Base-by-base conservation (phyloP, 768 basidiomycete genomes). In the Pisolithus albus region DNA sequence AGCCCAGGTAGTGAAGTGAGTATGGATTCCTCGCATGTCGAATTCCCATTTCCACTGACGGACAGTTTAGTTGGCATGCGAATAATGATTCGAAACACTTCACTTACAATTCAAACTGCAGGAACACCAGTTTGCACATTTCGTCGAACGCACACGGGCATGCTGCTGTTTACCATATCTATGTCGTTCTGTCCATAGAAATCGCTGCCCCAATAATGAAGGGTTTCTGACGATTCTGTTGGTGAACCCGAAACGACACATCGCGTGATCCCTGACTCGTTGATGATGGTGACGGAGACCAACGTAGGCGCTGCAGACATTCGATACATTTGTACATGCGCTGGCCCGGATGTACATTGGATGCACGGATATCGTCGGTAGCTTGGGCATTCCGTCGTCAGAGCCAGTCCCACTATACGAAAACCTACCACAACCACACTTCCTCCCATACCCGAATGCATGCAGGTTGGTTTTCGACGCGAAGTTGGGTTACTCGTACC, bases 1-100 rank as follows among this genome's bases (percentile, higher is more conserved):
- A 36, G 82, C 82, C 84, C 84, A 86, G 0, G 80, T 82, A 0
- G 84, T 86, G 62, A 85, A 86, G 61, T 86, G 84, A 3, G 73
- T 62, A 84, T 85, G 23, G 75, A 65, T 65, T 86, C 84, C 13
- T 86, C 82, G 59, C 72, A 76, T 0, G 78, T 77, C 41, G 85
- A 68, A 34, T 76, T 68, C 15, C 81, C 83, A 52, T 86, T 84
- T 21, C 84, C 84, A 23, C 82, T 84, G 59, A 19, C 44, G 5
- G 18, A 19, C 39, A 41, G 49, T 32, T 49, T 43, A 5, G 16
- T 11, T 18, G 15, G 7, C 15, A 9, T 7, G 5, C 13, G 21
- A 19, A 6, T 30, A n/a, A n/a, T 30, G 40, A 15, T 34, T 45
- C 50, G 21, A 23, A 23, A 11, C 37, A 44, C 36, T 30, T 39